Evolutionary conservation across 2,329 filamentous ascomycete genomes (phyloP), one percentile per base, ranked within the genome.

Genomic region (Alternaria incomplexa): DNA sequence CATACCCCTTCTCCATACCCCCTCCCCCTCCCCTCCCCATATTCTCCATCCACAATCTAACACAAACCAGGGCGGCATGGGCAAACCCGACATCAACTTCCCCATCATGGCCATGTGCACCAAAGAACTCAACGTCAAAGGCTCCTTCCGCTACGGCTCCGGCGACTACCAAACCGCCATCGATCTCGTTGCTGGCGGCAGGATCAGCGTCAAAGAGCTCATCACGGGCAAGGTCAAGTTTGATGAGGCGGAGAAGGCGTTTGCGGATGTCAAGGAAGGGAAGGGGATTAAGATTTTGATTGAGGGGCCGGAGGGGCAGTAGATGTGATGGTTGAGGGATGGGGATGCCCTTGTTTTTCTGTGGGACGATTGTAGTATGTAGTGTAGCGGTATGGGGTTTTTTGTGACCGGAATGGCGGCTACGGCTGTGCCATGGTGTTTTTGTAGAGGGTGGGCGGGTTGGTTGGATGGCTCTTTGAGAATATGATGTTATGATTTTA

Each of bases 91-190:
- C 75, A 94, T 97, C 79, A 91, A 82, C 9, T 97, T 97, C 84
- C 95, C 95, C 55, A 97, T 98, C 78, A 92, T 95, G 87, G 91
- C 92, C 6, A 85, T 96, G 76, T 96, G 93, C 79, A 86, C 90
- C 54, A 97, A 97, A 83, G 95, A 98, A 84, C 85, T 97, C 55
- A 96, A 90, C 11, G 86, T 92, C 50, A 92, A 91, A 77, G 95
- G 95, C 22, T 94, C 90, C 66, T 98, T 98, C 86, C 88, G 95
- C 43, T 98, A 98, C 80, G 90, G 90, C 4, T 87, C 89, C 58
- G 94, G 94, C 20, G 95, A 97, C 80, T 98, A 97, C 81, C 87
- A 90, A 77, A 87, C 94, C 7, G 93, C 93, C 5, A 85, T 97
- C 48, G 88, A 93, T 67, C 85, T 98, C 64, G 88, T 97, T 1